A percentile compares a stretch with the other conserved stretches of the same genome.
Evolutionary conservation across 306 rosid species (phyloP).

Genomic region (Begonia fuchsioides): DNA sequence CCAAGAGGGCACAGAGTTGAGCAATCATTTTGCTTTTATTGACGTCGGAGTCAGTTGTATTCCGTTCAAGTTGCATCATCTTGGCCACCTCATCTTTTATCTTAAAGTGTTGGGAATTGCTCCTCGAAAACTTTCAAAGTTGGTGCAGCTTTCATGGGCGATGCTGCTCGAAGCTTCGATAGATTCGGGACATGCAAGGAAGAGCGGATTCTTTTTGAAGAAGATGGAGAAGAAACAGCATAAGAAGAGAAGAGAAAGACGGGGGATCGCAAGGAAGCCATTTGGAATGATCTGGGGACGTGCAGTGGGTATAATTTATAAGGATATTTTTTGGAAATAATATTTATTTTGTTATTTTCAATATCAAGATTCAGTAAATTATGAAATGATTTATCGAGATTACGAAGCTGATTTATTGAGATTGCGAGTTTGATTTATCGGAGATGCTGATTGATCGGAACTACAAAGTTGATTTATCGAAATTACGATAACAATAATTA

Average conservation of each 20-base stretch:
- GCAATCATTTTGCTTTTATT: not conserved
- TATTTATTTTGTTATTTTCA: too few relatives aligned
- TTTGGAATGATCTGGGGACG: conserved; percentile 1
- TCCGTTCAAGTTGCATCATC: not conserved
- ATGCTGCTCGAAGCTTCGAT: conserved; percentile 10
- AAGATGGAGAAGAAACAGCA: not conserved
- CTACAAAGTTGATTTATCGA: too few relatives aligned
- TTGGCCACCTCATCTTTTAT: conserved; percentile 16
- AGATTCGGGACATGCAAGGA: conserved; percentile 40
- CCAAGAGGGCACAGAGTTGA: conserved; percentile 43
- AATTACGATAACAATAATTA: too few relatives aligned
- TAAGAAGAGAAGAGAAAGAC: conserved; percentile 2
- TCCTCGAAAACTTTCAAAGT: conserved; percentile 24
- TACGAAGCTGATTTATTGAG: too few relatives aligned
- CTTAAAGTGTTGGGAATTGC: too few relatives aligned
- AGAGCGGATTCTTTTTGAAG: conserved; percentile 23
- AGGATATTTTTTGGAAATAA: too few relatives aligned
- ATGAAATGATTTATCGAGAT: too few relatives aligned
- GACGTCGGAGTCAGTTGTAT: not conserved
- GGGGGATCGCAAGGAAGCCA: conserved; percentile 40
- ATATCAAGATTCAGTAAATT: too few relatives aligned
- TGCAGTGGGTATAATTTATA: too few relatives aligned
- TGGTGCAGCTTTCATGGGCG: conserved; percentile 14
- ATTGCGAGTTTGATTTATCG: too few relatives aligned
- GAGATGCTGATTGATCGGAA: too few relatives aligned